A percentile compares a stretch with the other conserved stretches of the same genome.
These are phyloP conservation scores for Fusarium sterilihyphosum DNA, from an alignment of 2,329 filamentous ascomycete genomes.

Conservation along the genomic window DNA sequence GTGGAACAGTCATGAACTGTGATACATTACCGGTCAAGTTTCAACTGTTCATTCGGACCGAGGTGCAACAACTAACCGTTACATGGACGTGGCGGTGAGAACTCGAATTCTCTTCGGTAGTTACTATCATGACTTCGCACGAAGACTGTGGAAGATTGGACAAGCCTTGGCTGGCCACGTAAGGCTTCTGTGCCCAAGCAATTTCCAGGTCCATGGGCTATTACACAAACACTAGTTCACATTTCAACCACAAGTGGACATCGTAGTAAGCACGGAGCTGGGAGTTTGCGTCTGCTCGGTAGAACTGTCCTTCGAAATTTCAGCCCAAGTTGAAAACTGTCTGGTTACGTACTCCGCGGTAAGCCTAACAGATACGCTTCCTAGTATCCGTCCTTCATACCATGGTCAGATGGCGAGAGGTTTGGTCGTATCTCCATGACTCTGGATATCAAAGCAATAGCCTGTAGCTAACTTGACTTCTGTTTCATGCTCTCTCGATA, in stretches of 20 bases:
- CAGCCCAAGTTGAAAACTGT: background rate
- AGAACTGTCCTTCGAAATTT: background rate
- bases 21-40: background rate
- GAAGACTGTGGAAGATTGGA: background rate
- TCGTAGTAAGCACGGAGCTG: background rate
- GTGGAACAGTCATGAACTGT: background rate
- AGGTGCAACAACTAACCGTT: background rate
- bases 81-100: background rate
- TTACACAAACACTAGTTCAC: background rate
- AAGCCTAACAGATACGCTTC: no score
- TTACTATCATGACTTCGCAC: background rate
- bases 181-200: background rate
- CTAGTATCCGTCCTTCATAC: background rate
- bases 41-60: background rate
- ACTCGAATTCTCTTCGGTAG: background rate
- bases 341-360: background rate
- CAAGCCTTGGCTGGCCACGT: background rate
- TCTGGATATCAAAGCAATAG: accelerated
- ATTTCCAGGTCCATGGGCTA: background rate
- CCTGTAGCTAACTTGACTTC: background rate
- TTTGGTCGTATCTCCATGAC: background rate
- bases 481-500: background rate
- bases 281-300: accelerated
- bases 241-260: background rate
- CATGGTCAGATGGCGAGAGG: background rate